Conservation (phyloP, 2,329 filamentous ascomycete genomes). For the Volutella citrinella region DNA sequence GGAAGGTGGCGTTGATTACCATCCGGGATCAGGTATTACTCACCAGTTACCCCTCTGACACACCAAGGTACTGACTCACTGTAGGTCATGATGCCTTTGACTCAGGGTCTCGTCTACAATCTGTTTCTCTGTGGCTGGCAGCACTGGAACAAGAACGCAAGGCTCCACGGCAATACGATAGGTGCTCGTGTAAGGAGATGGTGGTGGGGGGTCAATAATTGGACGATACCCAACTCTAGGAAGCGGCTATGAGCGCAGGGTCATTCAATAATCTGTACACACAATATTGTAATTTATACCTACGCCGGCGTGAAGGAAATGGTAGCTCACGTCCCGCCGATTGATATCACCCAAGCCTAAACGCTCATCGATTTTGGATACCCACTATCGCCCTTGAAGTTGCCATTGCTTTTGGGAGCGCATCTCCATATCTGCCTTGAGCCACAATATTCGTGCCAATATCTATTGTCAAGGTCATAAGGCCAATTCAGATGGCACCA, state of each 20-base stretch:
- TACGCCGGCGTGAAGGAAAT: too few species aligned
- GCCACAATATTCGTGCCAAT: too few species aligned
- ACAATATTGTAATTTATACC: not conserved
- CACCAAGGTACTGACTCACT: not conserved
- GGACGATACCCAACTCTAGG: slow-evolving; percentile 59
- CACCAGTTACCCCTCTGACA: too few species aligned
- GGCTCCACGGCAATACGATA: slow-evolving; percentile 70
- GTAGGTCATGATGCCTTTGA: slow-evolving; percentile 78
- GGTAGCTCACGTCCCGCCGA: too few species aligned
- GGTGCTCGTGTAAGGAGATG: slow-evolving; percentile 79
- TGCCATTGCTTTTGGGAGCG: too few species aligned
- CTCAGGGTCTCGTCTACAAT: slow-evolving; percentile 88
- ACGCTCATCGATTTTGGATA: too few species aligned
- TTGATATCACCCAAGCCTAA: too few species aligned
- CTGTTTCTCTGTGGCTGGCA: slow-evolving; percentile 84
- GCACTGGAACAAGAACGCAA: slow-evolving; percentile 78
- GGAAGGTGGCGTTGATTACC: slow-evolving; percentile 80
- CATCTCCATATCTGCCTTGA: too few species aligned
- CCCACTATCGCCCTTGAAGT: too few species aligned
- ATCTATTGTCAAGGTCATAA: too few species aligned
- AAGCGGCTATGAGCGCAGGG: slow-evolving; percentile 10
- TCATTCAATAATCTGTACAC: not conserved
- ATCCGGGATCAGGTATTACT: slow-evolving; percentile 73
- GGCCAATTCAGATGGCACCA: too few species aligned
- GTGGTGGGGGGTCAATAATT: slow-evolving; percentile 96